phyloP scores from a whole-genome alignment of 208 protist species.

The Trypanosoma cruzi region DNA sequence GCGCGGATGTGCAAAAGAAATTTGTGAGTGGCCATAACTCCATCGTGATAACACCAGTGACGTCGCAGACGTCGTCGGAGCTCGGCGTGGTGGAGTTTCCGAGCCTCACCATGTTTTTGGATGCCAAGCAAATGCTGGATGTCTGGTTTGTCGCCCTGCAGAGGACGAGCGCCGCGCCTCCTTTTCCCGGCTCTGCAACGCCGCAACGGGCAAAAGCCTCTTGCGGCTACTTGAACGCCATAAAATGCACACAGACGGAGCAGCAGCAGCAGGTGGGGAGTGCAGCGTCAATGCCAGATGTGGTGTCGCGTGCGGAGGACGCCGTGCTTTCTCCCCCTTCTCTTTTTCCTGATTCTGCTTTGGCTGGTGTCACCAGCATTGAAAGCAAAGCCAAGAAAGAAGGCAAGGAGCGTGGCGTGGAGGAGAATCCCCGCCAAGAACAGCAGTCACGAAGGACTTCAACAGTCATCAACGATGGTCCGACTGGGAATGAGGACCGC shows the following conservation, averaged over 20 bases:
- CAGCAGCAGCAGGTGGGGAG: background rate
- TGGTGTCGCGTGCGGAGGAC: background rate
- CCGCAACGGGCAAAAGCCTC: background rate
- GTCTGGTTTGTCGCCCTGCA: constrained; percentile 10
- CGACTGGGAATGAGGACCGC: background rate
- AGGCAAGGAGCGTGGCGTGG: background rate
- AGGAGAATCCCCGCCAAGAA: background rate
- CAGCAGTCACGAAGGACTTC: background rate
- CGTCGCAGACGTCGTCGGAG: background rate
- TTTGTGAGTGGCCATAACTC: background rate
- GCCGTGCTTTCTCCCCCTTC: too few relatives aligned
- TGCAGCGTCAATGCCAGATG: background rate
- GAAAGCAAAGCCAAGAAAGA: background rate
- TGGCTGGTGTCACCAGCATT: background rate
- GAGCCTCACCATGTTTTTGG: constrained; percentile 6
- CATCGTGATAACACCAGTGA: constrained; percentile 13
- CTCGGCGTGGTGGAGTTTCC: background rate
- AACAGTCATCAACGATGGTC: background rate
- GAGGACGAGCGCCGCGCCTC: constrained; percentile 2
- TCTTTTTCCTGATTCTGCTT: background rate
- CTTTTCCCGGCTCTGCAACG: background rate
- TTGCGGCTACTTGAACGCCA: background rate
- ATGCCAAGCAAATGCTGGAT: background rate
- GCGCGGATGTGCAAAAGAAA: constrained; percentile 10
- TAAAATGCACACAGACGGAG: background rate